phyloP scores from a whole-genome alignment of 2,329 filamentous ascomycete genomes.

The Colletotrichum tropicicola region DNA sequence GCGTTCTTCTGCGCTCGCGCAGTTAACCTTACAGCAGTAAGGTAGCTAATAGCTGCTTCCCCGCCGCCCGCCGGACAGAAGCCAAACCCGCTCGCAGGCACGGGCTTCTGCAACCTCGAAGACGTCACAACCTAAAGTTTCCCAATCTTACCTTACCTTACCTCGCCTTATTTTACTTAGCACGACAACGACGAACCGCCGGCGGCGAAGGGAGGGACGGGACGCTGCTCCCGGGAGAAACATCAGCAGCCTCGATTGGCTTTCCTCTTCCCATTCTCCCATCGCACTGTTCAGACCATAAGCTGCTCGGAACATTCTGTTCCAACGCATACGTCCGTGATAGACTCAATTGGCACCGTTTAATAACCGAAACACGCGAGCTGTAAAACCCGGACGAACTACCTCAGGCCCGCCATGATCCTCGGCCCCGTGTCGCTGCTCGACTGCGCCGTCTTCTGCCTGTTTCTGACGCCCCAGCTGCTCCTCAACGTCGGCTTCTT shows the following conservation, averaged over 20 bases:
- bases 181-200: constrained; percentile 2
- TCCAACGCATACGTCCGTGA: neutral
- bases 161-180: neutral
- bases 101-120: constrained; percentile 13
- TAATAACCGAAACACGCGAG: neutral
- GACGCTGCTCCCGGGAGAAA: neutral
- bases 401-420: constrained; percentile 63
- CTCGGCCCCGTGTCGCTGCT: constrained; percentile 78
- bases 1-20: too few relatives aligned
- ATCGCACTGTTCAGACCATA: too few relatives aligned
- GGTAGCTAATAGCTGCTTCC: too few relatives aligned
- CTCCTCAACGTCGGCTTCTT: constrained; percentile 73
- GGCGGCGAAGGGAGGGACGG: constrained; percentile 18
- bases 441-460: constrained; percentile 78
- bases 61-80: too few relatives aligned
- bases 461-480: constrained; percentile 77
- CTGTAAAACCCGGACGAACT: neutral
- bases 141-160: neutral
- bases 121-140: constrained; percentile 19
- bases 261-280: neutral
- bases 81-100: neutral
- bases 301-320: too few relatives aligned
- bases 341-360: neutral
- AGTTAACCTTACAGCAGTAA: too few relatives aligned
- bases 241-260: neutral